phyloP scores from a whole-genome alignment of 1,139 yeast species.

The Candida sanyaensis region DNA sequence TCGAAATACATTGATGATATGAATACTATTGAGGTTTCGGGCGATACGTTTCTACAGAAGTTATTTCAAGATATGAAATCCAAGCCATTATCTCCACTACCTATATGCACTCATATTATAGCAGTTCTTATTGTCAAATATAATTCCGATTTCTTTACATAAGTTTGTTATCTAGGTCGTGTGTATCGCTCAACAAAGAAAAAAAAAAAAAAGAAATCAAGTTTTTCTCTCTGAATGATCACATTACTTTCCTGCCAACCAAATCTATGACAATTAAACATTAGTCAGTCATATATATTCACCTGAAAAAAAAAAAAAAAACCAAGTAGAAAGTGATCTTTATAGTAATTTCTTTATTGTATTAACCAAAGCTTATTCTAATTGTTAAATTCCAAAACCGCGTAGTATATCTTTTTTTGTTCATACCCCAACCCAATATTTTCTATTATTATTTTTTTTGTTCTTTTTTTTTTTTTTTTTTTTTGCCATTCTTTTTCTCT shows the following conservation, averaged over 20 bases:
- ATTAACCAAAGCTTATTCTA: background rate
- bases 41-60: constrained; percentile 3
- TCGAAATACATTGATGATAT: constrained; percentile 15
- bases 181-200: background rate
- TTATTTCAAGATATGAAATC: constrained; percentile 11
- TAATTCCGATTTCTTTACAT: background rate
- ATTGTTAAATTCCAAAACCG: background rate
- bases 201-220: constrained; percentile 3
- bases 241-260: constrained; percentile 3
- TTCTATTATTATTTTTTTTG: background rate
- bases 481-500: constrained; percentile 6
- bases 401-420: background rate
- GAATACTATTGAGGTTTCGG: constrained; percentile 1
- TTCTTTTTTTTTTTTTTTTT: background rate
- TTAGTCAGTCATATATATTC: too few relatives aligned
- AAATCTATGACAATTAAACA: background rate
- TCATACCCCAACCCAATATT: background rate
- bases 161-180: background rate
- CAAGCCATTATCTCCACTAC: constrained; percentile 23
- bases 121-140: constrained; percentile 23
- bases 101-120: constrained; percentile 38
- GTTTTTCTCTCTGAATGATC: constrained; percentile 4
- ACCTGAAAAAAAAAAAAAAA: too few relatives aligned
- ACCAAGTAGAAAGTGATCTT: too few relatives aligned
- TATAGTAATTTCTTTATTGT: background rate